Evolutionary conservation across 2,329 filamentous ascomycete genomes (phyloP), one percentile per base, ranked within the genome.

Genomic region (Celoporthe dispersa): DNA sequence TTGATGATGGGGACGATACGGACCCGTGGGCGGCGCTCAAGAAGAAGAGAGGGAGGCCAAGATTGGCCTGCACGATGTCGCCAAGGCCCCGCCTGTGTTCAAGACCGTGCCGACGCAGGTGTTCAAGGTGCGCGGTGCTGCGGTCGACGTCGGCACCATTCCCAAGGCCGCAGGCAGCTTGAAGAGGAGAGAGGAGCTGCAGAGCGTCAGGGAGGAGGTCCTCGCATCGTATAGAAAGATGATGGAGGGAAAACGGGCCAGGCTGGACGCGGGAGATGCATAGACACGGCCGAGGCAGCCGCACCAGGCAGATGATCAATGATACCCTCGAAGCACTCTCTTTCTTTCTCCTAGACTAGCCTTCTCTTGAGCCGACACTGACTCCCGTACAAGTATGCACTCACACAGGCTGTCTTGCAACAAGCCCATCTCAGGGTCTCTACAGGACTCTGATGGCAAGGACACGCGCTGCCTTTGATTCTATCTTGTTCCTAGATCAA

Each of bases 11-110:
- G 57, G 85, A 90, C 65, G 87, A 90, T 66, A 87, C 90, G 12
- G 89, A 91, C 60, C 92, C 93, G 0, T 97, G 93, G 93, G 89
- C 87, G 59, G 88, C 88, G 72, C 80, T 97, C 73, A 91, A 91
- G 78, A 85, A 86, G 78, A 89, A 89, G 81, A 84, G 90, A 69
- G 89, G 35, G 87, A 88, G 74, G 81, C 79, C 33, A 85, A 83
- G 73, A 77, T 83, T 55, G 83, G 83, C 2, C 41, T 89, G 22
- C 82, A 88, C 71, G 87, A 88, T 72, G 84, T 94, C 37, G 94
- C 88, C 3, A 85, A 90, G 75, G 94, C 92, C 51, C 94, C 94
- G 39, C 94, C 94, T 0, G 87, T 88, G 73, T 85, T 97, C 68
- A 86, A 88, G 74, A 89, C 86, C 72, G 85, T 87, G 80, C 78